Conservation (phyloP, 75 land plant species). For the Pinus taeda region DNA sequence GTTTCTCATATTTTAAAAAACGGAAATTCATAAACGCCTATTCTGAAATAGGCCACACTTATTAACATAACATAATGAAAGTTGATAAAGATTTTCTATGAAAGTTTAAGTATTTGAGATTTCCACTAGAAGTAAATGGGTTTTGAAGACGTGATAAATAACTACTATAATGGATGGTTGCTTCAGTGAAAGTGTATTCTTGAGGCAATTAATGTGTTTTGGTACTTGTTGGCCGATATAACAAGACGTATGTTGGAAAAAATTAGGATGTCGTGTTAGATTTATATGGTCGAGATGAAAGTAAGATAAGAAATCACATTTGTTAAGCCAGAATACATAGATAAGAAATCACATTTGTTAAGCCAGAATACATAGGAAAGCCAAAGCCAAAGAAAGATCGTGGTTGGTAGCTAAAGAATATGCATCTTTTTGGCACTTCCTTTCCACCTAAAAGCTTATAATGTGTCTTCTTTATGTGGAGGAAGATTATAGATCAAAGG, state of each 20-base stretch:
- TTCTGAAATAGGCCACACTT: too few species aligned
- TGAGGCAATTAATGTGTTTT: too few species aligned
- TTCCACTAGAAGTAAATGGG: neutral
- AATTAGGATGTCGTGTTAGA: neutral
- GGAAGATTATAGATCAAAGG: neutral
- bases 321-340: too few species aligned
- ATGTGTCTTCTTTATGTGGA: neutral
- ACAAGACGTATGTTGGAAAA: neutral
- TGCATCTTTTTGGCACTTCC: neutral
- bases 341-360: too few species aligned
- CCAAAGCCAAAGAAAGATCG: neutral
- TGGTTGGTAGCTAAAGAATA: neutral
- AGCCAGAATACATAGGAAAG: too few species aligned
- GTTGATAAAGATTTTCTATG: neutral
- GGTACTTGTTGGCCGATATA: neutral
- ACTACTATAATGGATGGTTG: neutral
- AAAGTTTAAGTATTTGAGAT: neutral
- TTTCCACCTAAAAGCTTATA: neutral
- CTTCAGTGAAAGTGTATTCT: neutral
- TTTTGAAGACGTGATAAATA: neutral
- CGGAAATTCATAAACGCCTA: too few species aligned
- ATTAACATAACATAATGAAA: too few species aligned
- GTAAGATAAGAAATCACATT: neutral
- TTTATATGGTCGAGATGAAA: neutral
- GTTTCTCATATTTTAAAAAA: too few species aligned